These are phyloP conservation scores for Poterioochromonas sp. DNA, from an alignment of 352 stramenopile species.

Conservation along the genomic window DNA sequence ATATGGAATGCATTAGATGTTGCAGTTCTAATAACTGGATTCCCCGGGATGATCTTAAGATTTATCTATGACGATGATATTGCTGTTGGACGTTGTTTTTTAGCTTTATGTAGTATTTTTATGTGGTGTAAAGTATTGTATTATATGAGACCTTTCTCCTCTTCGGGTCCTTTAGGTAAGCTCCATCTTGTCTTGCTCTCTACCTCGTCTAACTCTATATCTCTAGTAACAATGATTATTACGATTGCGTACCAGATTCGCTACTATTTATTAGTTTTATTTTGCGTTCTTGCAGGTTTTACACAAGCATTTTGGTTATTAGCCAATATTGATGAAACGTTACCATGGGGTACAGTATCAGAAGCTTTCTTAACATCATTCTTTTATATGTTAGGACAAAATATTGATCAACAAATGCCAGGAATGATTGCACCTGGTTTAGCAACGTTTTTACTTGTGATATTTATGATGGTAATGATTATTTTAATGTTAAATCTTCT, in stretches of 20 bases:
- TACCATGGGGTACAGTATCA: constrained; percentile 34
- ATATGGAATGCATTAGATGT: constrained; percentile 10
- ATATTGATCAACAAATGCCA: background rate
- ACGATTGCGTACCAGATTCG: constrained; percentile 8
- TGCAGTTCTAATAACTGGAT: background rate
- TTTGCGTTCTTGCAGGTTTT: constrained; percentile 10
- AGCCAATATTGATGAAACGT: background rate
- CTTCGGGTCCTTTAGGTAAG: constrained; percentile 19
- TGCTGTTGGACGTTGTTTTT: background rate
- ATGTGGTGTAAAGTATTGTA: constrained; percentile 29
- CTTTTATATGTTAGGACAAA: constrained; percentile 37
- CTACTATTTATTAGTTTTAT: constrained; percentile 9
- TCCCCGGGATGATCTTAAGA: background rate
- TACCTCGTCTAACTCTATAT: background rate
- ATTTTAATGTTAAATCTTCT: constrained; percentile 43
- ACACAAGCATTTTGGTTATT: constrained; percentile 27
- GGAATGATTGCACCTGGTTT: background rate
- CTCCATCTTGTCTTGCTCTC: no score
- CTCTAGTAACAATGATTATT: constrained; percentile 26
- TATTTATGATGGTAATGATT: constrained; percentile 37
- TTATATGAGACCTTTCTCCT: constrained; percentile 10
- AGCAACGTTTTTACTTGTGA: background rate
- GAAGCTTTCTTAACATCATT: constrained; percentile 37
- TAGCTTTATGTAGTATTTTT: background rate
- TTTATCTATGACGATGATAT: background rate